These are phyloP conservation scores for Phylloporus sp. DNA, from an alignment of 768 basidiomycete genomes.

Conservation along the genomic window DNA sequence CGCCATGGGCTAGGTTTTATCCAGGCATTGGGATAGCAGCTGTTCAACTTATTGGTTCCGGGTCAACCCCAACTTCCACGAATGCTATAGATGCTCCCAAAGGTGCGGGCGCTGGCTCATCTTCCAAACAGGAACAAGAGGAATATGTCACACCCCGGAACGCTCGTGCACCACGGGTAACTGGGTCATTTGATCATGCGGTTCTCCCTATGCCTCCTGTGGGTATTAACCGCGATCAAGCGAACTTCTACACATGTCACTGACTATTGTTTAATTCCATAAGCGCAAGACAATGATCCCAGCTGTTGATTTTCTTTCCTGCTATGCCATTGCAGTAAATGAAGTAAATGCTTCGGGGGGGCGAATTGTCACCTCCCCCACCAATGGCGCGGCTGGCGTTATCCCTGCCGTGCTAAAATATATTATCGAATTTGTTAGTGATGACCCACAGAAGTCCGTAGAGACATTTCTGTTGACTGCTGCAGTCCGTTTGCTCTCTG, in stretches of 20 bases:
- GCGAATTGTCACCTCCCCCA: constrained; percentile 91
- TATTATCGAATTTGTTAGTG: constrained; percentile 86
- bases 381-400: constrained; percentile 91
- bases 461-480: constrained; percentile 89
- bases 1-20: constrained; percentile 43
- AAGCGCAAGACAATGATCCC: constrained; percentile 86
- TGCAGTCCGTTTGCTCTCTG: constrained; percentile 46
- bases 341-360: constrained; percentile 94
- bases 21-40: constrained; percentile 41
- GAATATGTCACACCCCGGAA: constrained; percentile 1
- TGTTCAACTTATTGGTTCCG: constrained; percentile 35
- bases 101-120: not conserved
- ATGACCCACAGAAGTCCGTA: constrained; percentile 85
- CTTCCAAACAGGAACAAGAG: constrained; percentile 2
- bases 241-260: not conserved
- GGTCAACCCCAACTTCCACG: constrained; percentile 10
- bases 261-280: constrained; percentile 2
- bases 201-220: constrained; percentile 81
- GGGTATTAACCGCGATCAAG: constrained; percentile 26
- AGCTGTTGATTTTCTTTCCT: constrained; percentile 89
- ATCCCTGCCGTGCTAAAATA: constrained; percentile 93
- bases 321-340: constrained; percentile 93
- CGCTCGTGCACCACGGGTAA: constrained; percentile 42
- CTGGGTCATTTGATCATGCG: constrained; percentile 77
- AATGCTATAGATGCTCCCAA: constrained; percentile 27